phyloP scores from a whole-genome alignment of 768 basidiomycete species.

The Termitomyces sp. region DNA sequence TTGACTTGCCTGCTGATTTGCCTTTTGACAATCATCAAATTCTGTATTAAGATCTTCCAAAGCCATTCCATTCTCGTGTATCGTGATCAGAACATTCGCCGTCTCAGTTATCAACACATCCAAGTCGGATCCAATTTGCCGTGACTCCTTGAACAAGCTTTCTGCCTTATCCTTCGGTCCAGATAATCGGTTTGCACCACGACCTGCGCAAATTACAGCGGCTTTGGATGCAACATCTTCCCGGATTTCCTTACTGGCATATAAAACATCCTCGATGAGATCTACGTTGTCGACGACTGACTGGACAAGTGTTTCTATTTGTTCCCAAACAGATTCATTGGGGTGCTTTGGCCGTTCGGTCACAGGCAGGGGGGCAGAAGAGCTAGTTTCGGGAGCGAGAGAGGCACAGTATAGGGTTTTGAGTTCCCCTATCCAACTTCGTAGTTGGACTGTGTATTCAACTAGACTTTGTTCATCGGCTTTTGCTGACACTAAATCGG shows the following conservation, averaged over 20 bases:
- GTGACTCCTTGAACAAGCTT: neutral
- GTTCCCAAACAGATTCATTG: slow-evolving; percentile 7
- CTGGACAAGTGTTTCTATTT: neutral
- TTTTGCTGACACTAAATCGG: slow-evolving; percentile 2
- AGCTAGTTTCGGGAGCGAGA: neutral
- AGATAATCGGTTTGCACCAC: neutral
- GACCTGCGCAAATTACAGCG: neutral
- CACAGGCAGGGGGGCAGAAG: neutral
- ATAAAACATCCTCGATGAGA: slow-evolving; percentile 5
- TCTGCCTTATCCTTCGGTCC: neutral
- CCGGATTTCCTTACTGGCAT: neutral
- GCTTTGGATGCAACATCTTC: slow-evolving; percentile 4
- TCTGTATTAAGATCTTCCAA: slow-evolving; percentile 3
- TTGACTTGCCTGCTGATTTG: neutral
- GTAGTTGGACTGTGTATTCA: slow-evolving; percentile 22
- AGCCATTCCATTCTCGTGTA: neutral
- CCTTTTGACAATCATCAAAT: neutral
- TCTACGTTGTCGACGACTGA: slow-evolving; percentile 4
- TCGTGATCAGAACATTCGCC: neutral
- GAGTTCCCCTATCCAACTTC: slow-evolving; percentile 24
- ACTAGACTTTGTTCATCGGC: slow-evolving; percentile 18
- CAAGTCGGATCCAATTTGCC: slow-evolving; percentile 1
- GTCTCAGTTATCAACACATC: neutral
- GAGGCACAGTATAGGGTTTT: slow-evolving; percentile 8
- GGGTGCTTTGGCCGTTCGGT: slow-evolving; percentile 6